Base-by-base conservation (phyloP, 441 rosid genomes). In the Populus tomentosa region DNA sequence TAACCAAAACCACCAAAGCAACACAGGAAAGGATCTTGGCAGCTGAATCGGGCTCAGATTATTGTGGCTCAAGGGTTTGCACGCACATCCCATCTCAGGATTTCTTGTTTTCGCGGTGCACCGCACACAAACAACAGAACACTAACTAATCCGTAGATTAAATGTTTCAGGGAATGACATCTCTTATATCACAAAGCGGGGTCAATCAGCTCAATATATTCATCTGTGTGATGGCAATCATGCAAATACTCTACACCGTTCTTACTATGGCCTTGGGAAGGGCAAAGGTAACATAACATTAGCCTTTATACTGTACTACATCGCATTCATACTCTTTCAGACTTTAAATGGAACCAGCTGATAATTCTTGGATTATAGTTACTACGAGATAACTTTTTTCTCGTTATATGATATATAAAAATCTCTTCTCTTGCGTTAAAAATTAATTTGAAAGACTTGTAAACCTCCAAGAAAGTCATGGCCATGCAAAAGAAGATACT, bases 161-260 rank as follows among this genome's bases (percentile, higher is more conserved):
- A 50, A 8, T 64, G 21, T 7, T 2, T 13, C 61, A 86, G 92
- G 88, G 83, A 1, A 77, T 87, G 75, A 78, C 84, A n/a, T 67
- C 91, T 1, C 71, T 91, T 80, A 88, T 91, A 46, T 84, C 95
- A 2, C 81, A 66, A 63, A 76, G 81, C 0, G 93, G 91, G 65
- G 72, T 91, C 77, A 87, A 88, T 72, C 93, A 91, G 66, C 68
- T 91, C 79, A 91, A 88, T 77, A 86, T 89, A 68, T 91, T 91
- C 64, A 85, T 91, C 75, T 91, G 87, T 38, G 88, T 87, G 42
- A 86, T 91, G 0, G 93, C 92, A 2, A 85, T 89, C n/a, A 79
- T 88, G 53, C 95, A 91, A 62, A 83, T 91, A 30, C 71, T 88
- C 14, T 89, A 89, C 73, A 86, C 89, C 46, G 85, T 86, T 9